Conservation (phyloP, 805 yeast species). For the Wilhelminamyces savonicus region DNA sequence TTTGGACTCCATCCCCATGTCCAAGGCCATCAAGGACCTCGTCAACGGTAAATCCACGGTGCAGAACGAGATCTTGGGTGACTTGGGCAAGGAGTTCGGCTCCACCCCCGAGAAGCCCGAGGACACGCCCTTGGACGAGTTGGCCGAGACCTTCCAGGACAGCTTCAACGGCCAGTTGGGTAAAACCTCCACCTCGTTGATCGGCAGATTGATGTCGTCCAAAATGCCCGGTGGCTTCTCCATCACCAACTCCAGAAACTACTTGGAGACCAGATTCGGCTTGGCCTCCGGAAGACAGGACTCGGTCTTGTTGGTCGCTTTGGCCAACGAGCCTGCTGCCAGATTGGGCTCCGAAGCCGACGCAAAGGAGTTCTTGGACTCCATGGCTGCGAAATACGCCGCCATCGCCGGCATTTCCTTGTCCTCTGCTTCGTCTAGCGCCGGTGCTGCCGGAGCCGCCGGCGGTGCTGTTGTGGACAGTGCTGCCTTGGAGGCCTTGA, state of each 20-base stretch:
- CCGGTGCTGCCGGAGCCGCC: slow-evolving; percentile 47
- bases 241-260: slow-evolving; percentile 84
- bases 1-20: slow-evolving; percentile 74
- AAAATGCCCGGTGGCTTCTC: slow-evolving; percentile 99
- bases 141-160: slow-evolving; percentile 93
- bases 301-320: slow-evolving; percentile 72
- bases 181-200: slow-evolving; percentile 83
- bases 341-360: slow-evolving; percentile 85
- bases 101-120: slow-evolving; percentile 98
- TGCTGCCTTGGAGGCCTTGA: slow-evolving; percentile 84
- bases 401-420: slow-evolving; percentile 73
- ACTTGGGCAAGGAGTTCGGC: slow-evolving; percentile 96
- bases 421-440: slow-evolving; percentile 52
- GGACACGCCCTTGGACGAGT: slow-evolving; percentile 92
- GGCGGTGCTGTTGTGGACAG: slow-evolving; percentile 85
- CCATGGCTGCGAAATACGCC: slow-evolving; percentile 80
- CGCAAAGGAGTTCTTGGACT: slow-evolving; percentile 85
- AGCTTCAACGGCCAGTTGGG: slow-evolving; percentile 85
- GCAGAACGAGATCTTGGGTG: slow-evolving; percentile 98
- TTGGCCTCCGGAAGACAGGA: slow-evolving; percentile 93
- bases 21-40: slow-evolving; percentile 92
- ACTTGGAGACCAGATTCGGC: slow-evolving; percentile 90
- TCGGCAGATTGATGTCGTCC: slow-evolving; percentile 88
- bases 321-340: slow-evolving; percentile 84
- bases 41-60: slow-evolving; percentile 99